Evolutionary conservation across 2,329 filamentous ascomycete species (phyloP), one percentile per base, ranked within the genome.

Genomic region (Alternaria arbusti): DNA sequence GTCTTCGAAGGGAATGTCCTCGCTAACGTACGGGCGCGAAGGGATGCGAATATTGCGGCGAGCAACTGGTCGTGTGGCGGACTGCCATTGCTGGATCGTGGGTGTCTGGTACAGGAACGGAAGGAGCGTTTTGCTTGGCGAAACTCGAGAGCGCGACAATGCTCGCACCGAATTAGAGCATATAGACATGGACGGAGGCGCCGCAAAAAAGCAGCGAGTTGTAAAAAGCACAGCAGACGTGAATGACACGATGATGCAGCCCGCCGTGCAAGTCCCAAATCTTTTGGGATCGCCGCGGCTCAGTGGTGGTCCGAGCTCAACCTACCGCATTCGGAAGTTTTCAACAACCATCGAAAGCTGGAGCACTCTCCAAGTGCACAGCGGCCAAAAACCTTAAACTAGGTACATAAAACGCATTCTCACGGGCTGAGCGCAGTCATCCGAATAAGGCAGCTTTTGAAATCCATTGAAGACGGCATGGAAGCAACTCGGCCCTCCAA

Each of bases 61-160:
- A 36, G 66, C 61, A 57, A 66, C 62, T 55, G 64, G 61, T 49
- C 65, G 68, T 46, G 65, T 63, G 43, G 58, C 49, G 54, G 65
- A 57, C 30, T 67, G 69, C 62, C 80, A 74, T 68, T 80, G 78
- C 61, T 83, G 80, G 30, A 90, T 84, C 0, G 91, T 92, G 63
- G 86, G 83, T 6, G 91, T 93, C 68, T 91, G 89, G 74, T 93
- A 93, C 7, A 94, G 84, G 61, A 93, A 93, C 0, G 90, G 89
- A 5, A 89, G 80, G 13, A 88, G 78, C 7, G 86, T 85, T 61
- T 70, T 75, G 7, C 70, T 49, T 13, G 64, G 56, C 83, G 54
- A 64, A 63, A 57, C 64, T 58, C 59, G 75, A 65, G 63, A 76
- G 68, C 70, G 79, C 70, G 67, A 74, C 54, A 70, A 71, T 71